phyloP scores from a whole-genome alignment of 495 filamentous ascomycete species.

The Penicillium malachiteum region DNA sequence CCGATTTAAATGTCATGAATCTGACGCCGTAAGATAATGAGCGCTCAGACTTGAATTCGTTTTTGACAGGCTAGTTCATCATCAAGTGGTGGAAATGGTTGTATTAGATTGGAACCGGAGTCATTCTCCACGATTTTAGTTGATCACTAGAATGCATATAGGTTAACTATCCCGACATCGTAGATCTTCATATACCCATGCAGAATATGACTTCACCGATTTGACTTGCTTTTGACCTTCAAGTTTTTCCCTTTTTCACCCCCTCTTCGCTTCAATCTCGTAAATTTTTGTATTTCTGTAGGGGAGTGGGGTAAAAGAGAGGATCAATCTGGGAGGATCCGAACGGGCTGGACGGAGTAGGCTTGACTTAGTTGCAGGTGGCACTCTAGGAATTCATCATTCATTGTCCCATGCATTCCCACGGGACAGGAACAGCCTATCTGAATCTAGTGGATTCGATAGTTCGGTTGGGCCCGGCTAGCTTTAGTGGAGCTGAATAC shows the following conservation, averaged over 20 bases:
- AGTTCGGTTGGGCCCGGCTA: not conserved
- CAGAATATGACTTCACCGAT: no score
- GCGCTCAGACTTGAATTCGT: not conserved
- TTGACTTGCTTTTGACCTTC: not conserved
- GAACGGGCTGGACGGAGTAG: not conserved
- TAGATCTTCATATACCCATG: not conserved
- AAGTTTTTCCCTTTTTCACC: not conserved
- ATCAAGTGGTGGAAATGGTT: not conserved
- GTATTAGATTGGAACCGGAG: not conserved
- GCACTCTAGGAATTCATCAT: constrained; percentile 4
- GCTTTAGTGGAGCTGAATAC: not conserved
- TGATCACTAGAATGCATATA: not conserved
- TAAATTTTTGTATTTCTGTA: not conserved
- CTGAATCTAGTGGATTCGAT: not conserved
- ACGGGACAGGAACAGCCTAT: not conserved
- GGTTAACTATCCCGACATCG: not conserved
- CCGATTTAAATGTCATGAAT: not conserved
- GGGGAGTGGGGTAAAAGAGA: not conserved
- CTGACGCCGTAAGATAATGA: not conserved
- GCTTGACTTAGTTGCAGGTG: constrained; percentile 11
- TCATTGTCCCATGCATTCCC: constrained; percentile 4
- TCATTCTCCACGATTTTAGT: not conserved
- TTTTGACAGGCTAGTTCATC: constrained; percentile 9
- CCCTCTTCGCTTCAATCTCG: not conserved
- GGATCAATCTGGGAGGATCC: constrained; percentile 2